These are phyloP conservation scores for Daedalea quercina DNA, from an alignment of 768 basidiomycete species.

Conservation along the genomic window DNA sequence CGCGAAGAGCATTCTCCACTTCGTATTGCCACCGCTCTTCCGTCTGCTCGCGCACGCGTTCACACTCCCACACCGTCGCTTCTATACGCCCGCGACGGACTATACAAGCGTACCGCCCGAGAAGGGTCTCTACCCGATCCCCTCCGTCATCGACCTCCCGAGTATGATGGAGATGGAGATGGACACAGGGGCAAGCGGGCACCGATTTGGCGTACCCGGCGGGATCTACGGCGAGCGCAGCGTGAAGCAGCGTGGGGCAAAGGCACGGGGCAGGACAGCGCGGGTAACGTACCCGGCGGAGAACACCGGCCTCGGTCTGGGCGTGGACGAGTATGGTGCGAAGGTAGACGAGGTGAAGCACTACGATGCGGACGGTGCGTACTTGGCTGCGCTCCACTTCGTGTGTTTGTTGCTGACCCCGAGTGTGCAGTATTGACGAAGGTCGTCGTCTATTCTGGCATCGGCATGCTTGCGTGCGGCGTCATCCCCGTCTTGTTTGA, in stretches of 20 bases:
- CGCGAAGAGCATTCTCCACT: conserved; percentile 71
- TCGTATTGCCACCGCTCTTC: conserved; percentile 78
- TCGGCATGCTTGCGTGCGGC: conserved; percentile 62
- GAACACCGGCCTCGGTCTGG: not conserved
- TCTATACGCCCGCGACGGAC: conserved; percentile 89
- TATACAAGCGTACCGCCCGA: conserved; percentile 66
- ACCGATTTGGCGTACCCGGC: not conserved
- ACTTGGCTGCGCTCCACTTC: conserved; percentile 6
- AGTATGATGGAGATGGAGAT: conserved; percentile 22
- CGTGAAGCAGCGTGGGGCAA: not conserved
- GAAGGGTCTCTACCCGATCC: conserved; percentile 62
- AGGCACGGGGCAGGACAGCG: conserved; percentile 34
- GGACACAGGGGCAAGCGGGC: conserved; percentile 18
- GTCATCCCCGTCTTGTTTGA: conserved; percentile 64
- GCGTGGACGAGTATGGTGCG: not conserved
- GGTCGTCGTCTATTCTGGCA: conserved; percentile 85
- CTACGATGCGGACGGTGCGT: conserved; percentile 82
- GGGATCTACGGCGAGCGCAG: conserved; percentile 5
- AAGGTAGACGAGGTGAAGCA: conserved; percentile 44
- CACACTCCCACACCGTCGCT: conserved; percentile 73
- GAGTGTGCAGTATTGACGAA: conserved; percentile 68
- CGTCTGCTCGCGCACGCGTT: conserved; percentile 63
- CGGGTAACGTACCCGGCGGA: not conserved
- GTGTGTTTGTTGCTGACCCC: conserved; percentile 1
- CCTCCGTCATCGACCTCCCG: conserved; percentile 81